phyloP scores from a whole-genome alignment of 129 eudicot genomes.

The Flaveria linearis region DNA sequence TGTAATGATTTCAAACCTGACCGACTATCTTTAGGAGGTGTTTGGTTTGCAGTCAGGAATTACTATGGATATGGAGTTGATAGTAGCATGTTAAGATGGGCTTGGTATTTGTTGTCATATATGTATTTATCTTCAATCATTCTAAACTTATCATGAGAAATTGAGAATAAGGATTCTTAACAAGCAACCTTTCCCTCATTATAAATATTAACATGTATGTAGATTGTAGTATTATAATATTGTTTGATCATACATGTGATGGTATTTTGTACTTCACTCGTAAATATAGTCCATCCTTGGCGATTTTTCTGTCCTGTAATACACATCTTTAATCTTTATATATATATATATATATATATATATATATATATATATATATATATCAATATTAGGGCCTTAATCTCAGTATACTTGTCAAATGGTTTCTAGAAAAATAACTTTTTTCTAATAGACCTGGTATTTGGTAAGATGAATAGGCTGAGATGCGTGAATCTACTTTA shows the following conservation, averaged over 20 bases:
- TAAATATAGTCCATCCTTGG: conserved; percentile 14
- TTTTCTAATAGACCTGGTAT: background rate
- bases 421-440: background rate
- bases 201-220: background rate
- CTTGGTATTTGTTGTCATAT: background rate
- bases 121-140: background rate
- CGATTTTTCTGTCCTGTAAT: conserved; percentile 9
- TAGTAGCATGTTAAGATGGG: background rate
- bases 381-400: background rate
- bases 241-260: conserved; percentile 1
- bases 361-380: too few relatives aligned
- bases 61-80: background rate
- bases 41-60: conserved; percentile 5
- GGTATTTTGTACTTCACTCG: background rate
- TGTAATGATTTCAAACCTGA: conserved; percentile 11
- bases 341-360: too few relatives aligned
- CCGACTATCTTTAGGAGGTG: conserved; percentile 1
- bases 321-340: conserved; percentile 4
- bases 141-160: conserved; percentile 8
- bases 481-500: conserved; percentile 25
- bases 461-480: conserved; percentile 20
- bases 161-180: conserved; percentile 8
- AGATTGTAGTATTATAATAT: conserved; percentile 17
- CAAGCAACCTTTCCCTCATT: background rate
- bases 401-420: background rate